phyloP scores from a whole-genome alignment of 2,329 filamentous ascomycete genomes.

The Xylariaceae sp. region DNA sequence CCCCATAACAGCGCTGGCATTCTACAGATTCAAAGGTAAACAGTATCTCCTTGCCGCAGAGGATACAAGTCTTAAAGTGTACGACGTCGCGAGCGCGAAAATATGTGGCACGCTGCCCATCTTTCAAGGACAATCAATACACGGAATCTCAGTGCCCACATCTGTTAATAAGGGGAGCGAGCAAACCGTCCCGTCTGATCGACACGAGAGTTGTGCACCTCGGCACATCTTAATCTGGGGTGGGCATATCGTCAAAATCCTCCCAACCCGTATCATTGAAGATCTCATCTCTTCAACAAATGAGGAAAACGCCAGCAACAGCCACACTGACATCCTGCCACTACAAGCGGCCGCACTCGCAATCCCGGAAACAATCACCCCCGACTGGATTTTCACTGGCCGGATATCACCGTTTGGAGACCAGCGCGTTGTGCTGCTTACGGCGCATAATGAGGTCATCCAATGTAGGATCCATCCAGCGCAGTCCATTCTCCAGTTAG shows the following conservation, averaged over 20 bases:
- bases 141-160: constrained; percentile 58
- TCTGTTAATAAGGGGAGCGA: background rate
- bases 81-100: constrained; percentile 37
- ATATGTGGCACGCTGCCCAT: constrained; percentile 45
- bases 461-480: constrained; percentile 36
- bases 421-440: constrained; percentile 59
- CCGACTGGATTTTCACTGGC: constrained; percentile 77
- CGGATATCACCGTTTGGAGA: constrained; percentile 45
- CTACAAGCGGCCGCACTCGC: constrained; percentile 5
- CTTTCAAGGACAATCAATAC: constrained; percentile 67
- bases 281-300: constrained; percentile 2
- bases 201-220: constrained; percentile 1
- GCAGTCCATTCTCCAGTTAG: constrained; percentile 36
- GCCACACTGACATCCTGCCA: background rate
- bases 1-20: constrained; percentile 58
- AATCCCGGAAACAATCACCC: constrained; percentile 42
- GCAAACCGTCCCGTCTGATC: background rate
- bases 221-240: constrained; percentile 64
- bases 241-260: constrained; percentile 52
- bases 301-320: background rate
- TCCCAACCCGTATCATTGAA: constrained; percentile 33
- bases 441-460: constrained; percentile 81
- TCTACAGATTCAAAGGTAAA: constrained; percentile 36
- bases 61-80: constrained; percentile 55
- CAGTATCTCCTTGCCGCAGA: constrained; percentile 55